Base-by-base conservation (phyloP, 768 basidiomycete species). In the Mrakia gelida region DNA sequence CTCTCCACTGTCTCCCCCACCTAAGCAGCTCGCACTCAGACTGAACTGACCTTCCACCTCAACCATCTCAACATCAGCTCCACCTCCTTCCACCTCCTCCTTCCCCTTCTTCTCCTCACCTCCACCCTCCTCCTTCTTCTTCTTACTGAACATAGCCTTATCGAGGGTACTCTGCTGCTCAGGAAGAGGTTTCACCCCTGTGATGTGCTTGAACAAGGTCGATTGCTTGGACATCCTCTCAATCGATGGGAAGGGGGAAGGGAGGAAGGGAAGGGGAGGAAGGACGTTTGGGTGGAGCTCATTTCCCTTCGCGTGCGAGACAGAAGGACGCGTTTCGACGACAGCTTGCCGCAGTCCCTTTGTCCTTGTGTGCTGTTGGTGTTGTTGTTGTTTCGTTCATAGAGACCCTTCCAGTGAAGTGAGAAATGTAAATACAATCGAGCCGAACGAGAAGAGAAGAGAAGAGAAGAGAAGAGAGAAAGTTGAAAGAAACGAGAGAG, bases 171-270 rank as follows among this genome's bases (percentile, higher is more conserved):
- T 45, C 68, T 78, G 62, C 23, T 49, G 32, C 16, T 52, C 49
- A 0, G 63, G 54, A 10, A 72, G 59, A 13, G 76, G 73, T 26
- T 73, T 73, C 32, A 74, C 73, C 7, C 77, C 77, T 10, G n/a
- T 41, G 52, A 75, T 74, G 72, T 78, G 77, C 38, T 62, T 74
- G 68, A 78, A 75, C 30, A 78, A 52, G 18, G 77, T 78, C 3
- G 77, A 67, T 52, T 78, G 77, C 54, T 70, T 74, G 59, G 59
- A 59, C 59, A 59, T 59, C 49, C 49, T 49, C 2, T 5, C 5
- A 30, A 61, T 34, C 16, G 34, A 38, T 2, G 34, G 67, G 7
- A 23, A 13, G 23, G 45, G 49, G 49, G 49, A 26, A 11, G n/a
- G 34, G 71, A 11, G 49, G 71, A n/a, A 1, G 49, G 32, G 49